phyloP scores from a whole-genome alignment of 306 rosid species.

The Abrus pulchellus region DNA sequence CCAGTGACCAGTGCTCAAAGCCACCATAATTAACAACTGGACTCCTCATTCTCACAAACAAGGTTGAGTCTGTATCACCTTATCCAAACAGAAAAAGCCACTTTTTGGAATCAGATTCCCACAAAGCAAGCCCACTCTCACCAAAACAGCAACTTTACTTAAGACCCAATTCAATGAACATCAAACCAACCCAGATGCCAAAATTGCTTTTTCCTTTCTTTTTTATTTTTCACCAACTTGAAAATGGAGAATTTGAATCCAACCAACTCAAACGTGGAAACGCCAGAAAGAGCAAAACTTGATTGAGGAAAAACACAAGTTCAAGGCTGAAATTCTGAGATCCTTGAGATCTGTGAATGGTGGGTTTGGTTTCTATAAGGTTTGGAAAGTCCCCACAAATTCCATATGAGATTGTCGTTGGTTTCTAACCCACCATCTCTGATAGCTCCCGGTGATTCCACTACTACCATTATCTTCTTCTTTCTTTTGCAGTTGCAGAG shows the following conservation, averaged over 20 bases:
- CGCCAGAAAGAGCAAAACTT: constrained; percentile 55
- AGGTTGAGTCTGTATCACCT: constrained; percentile 55
- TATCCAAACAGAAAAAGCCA: constrained; percentile 50
- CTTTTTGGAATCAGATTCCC: constrained; percentile 62
- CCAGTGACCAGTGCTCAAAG: constrained; percentile 52
- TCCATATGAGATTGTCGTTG: constrained; percentile 54
- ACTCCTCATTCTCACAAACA: constrained; percentile 59
- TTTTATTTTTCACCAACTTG: constrained; percentile 39
- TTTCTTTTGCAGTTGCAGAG: constrained; percentile 45
- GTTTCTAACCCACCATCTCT: constrained; percentile 30
- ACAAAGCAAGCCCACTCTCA: constrained; percentile 46
- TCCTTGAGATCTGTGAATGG: constrained; percentile 86
- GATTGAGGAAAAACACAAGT: constrained; percentile 52
- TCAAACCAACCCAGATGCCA: constrained; percentile 59
- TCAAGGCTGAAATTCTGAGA: constrained; percentile 63
- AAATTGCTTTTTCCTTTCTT: constrained; percentile 34
- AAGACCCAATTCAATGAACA: constrained; percentile 47
- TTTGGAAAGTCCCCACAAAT: constrained; percentile 63
- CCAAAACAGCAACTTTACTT: constrained; percentile 49
- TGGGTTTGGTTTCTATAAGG: constrained; percentile 51
- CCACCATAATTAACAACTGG: constrained; percentile 52
- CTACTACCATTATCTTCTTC: constrained; percentile 56
- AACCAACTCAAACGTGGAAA: constrained; percentile 55
- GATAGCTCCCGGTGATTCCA: constrained; percentile 57
- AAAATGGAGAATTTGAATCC: constrained; percentile 58